Evolutionary conservation across 164 flowering plant genomes (phyloP).

Genomic region (Chimonanthus salicifolius): DNA sequence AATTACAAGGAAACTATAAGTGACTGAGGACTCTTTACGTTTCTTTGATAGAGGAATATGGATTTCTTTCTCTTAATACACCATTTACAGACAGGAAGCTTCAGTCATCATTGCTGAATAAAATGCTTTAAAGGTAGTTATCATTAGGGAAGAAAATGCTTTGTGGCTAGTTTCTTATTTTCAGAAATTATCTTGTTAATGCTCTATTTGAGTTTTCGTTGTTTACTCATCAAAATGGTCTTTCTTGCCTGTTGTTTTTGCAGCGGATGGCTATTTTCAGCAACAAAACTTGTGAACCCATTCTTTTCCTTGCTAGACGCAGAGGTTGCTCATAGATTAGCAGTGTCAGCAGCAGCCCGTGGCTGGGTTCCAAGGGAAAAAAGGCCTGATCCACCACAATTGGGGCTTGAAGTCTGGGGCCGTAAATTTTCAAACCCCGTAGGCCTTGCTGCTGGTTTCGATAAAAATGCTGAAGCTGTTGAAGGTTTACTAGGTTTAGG

Average conservation of each 20-base stretch:
- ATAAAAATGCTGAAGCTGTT: conserved; percentile 99
- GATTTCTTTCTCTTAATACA: too few species aligned
- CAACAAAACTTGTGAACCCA: conserved; percentile 96
- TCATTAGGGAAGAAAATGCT: too few species aligned
- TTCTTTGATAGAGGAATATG: neutral
- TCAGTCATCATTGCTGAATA: too few species aligned
- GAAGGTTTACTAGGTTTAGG: conserved; percentile 90
- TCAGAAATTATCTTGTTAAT: neutral
- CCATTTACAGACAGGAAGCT: too few species aligned
- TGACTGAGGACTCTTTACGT: neutral
- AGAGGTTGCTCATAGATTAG: conserved; percentile 76
- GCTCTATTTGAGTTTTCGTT: neutral
- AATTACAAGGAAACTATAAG: neutral
- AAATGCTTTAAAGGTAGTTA: too few species aligned
- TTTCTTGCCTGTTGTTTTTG: conserved; percentile 19
- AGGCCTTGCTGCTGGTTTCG: conserved; percentile 98
- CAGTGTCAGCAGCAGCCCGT: conserved; percentile 86
- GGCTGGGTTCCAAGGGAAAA: conserved; percentile 97
- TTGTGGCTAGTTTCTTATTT: too few species aligned
- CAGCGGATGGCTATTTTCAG: conserved; percentile 97
- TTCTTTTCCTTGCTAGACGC: conserved; percentile 89
- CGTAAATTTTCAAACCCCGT: conserved; percentile 92
- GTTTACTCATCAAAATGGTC: neutral
- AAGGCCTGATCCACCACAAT: conserved; percentile 71
- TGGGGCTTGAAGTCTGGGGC: conserved; percentile 92